phyloP scores from a whole-genome alignment of 2,329 filamentous ascomycete species.

The Clonostachys byssicola region DNA sequence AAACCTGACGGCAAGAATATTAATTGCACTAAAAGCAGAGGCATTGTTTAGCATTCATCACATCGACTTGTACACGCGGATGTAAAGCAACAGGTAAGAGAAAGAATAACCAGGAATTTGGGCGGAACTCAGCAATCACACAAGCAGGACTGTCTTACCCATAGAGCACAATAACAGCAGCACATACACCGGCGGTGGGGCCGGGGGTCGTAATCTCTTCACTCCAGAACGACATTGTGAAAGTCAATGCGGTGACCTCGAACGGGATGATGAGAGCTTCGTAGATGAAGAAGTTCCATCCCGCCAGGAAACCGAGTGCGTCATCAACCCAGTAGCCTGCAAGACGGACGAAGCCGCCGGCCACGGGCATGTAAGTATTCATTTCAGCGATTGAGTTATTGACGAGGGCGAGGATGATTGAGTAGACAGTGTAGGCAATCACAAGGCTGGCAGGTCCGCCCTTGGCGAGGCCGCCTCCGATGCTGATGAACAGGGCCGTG shows the following conservation, averaged over 20 bases:
- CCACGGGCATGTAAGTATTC: conserved; percentile 52
- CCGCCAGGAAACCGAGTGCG: conserved; percentile 46
- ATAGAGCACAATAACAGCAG: conserved; percentile 35
- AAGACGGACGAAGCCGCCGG: conserved; percentile 54
- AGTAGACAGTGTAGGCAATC: conserved; percentile 49
- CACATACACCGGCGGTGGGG: conserved; percentile 36
- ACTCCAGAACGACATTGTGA: conserved; percentile 31
- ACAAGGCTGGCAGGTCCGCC: conserved; percentile 39
- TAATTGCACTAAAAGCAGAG: conserved; percentile 18
- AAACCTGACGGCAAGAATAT: conserved; percentile 32
- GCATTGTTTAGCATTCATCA: background rate
- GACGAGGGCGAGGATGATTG: conserved; percentile 45
- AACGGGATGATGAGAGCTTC: conserved; percentile 45
- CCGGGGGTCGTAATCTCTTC: conserved; percentile 11
- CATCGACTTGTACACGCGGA: background rate
- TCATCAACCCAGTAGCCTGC: conserved; percentile 56
- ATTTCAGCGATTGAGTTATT: conserved; percentile 60
- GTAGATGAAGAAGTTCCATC: conserved; percentile 47
- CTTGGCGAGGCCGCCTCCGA: conserved; percentile 39
- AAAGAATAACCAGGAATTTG: background rate
- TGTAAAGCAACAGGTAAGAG: background rate
- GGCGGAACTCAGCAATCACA: background rate
- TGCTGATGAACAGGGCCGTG: conserved; percentile 50
- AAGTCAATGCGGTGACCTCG: conserved; percentile 39
- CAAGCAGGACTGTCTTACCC: conserved; percentile 4